Base-by-base conservation (phyloP, 1,139 yeast species). In the Saccharomycopsis hybrid region DNA sequence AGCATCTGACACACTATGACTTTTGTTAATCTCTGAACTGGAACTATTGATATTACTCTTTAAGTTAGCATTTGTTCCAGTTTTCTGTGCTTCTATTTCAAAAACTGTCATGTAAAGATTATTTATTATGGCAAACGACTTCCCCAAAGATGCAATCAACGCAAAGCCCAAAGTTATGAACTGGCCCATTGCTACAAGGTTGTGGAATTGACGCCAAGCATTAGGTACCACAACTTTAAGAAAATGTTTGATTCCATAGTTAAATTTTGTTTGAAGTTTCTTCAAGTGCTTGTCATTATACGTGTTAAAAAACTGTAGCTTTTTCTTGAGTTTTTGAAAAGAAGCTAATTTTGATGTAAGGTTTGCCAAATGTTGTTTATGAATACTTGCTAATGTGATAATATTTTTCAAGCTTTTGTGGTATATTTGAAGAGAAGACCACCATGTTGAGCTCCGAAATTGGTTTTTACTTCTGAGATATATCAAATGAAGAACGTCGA, bases 91-190 rank as follows among this genome's bases (percentile, higher is more conserved):
- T 36, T 24, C 5, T 24, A 36, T 7, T 36, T 5, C 24, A 31
- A 31, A 31, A 7, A 31, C 35, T 31, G 35, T 31, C 9, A 11
- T 31, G 7, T 11, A 31, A 31, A 11, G 5, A 8, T 9, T 7
- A 36, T 8, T 36, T n/a, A n/a, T n/a, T n/a, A 36, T 9, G 5
- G 39, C 7, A 13, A 7, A n/a, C 5, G 45, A 24, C 31, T 41
- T 49, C 27, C 51, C 43, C 28, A 47, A 38, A 28, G 39, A n/a
- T 3, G 43, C 50, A 7, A 49, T 18, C 39, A 49, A 30, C 4
- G 41, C 44, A 39, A 49, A 49, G 28, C 53, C 53, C 9, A 49
- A 25, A 25, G 50, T 49, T 8, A 49, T 49, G 43, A 44, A 49
- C 36, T 49, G 53, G 18, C 29, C 50, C 42, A 29, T 28, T n/a